Evolutionary conservation across 164 flowering plant genomes (phyloP).

Genomic region (Aristolochia fimbriata): DNA sequence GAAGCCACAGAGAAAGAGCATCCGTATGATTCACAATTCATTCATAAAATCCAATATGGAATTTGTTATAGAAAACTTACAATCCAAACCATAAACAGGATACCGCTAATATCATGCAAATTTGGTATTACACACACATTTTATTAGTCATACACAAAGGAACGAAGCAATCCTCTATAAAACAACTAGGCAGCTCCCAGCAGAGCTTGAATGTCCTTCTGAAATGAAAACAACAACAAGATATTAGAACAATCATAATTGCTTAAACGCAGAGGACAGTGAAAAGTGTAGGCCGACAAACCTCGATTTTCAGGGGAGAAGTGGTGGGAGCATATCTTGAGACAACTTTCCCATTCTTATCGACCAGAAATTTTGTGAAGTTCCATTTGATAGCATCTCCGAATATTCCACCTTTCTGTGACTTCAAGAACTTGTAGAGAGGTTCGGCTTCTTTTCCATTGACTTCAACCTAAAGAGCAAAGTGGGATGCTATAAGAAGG

Average conservation of each 20-base stretch:
- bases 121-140: too few relatives aligned
- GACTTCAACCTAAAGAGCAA: slow-evolving; percentile 55
- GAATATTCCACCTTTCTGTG: slow-evolving; percentile 62
- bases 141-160: too few relatives aligned
- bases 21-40: too few relatives aligned
- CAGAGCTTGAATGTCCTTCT: slow-evolving; percentile 59
- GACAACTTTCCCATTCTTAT: slow-evolving; percentile 77
- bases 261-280: not conserved
- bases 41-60: too few relatives aligned
- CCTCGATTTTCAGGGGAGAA: slow-evolving; percentile 78
- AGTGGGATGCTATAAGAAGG: not conserved
- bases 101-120: too few relatives aligned
- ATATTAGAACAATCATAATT: not conserved
- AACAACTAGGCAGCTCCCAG: slow-evolving; percentile 28
- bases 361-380: slow-evolving; percentile 83
- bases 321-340: slow-evolving; percentile 73
- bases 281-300: slow-evolving; percentile 11
- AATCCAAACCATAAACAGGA: too few relatives aligned
- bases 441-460: slow-evolving; percentile 80
- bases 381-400: slow-evolving; percentile 87
- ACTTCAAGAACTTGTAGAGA: slow-evolving; percentile 63
- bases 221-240: slow-evolving; percentile 16
- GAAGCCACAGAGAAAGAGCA: too few relatives aligned
- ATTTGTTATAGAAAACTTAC: too few relatives aligned
- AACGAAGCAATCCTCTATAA: too few relatives aligned